Evolutionary conservation across 2,329 filamentous ascomycete species (phyloP), one percentile per base, ranked within the genome.

Genomic region (Diaporthe destruens): DNA sequence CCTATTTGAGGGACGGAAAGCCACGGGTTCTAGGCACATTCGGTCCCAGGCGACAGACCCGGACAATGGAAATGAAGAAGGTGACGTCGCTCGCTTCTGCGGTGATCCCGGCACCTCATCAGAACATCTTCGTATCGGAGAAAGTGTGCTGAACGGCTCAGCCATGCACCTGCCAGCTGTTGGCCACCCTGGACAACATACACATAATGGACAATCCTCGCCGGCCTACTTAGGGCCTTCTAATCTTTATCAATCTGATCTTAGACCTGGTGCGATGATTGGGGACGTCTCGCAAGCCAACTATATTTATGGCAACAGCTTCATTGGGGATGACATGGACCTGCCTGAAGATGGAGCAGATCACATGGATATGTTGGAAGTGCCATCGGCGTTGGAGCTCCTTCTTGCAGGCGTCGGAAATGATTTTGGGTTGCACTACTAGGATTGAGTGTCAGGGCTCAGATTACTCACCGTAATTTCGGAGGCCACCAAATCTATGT

Each of bases 381-480:
- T 59, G 4, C 56, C 56, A 6, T 59, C 56, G n/a, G 56, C 56
- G n/a, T 39, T 59, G 56, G 56, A 59, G 9, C 56, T 59, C 11
- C 56, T 59, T 25, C 56, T 59, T 42, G 56, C 56, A 18, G 56
- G 56, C 36, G 56, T 59, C n/a, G 56, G 56, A 25, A 59, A 42
- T 42, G 36, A 59, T 59, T 59, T 59, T 1, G 56, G 56, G 18
- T 42, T 59, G 9, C 34, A 59, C 18, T 59, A 59, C n/a, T n/a
- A n/a, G n/a, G n/a, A n/a, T 29, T 59, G 34, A 25, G 36, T 18
- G 16, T 29, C n/a, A 20, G 6, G 9, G 4, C 34, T 6, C 18
- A 39, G 6, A 23, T 25, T 11, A 12, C 44, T 23, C 44, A 47
- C 20, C 6, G 18, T 47, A 7, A 20, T 20, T 20, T 20, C 44